Base-by-base conservation (phyloP, 257 asterid species). In the Lycium barbarum region DNA sequence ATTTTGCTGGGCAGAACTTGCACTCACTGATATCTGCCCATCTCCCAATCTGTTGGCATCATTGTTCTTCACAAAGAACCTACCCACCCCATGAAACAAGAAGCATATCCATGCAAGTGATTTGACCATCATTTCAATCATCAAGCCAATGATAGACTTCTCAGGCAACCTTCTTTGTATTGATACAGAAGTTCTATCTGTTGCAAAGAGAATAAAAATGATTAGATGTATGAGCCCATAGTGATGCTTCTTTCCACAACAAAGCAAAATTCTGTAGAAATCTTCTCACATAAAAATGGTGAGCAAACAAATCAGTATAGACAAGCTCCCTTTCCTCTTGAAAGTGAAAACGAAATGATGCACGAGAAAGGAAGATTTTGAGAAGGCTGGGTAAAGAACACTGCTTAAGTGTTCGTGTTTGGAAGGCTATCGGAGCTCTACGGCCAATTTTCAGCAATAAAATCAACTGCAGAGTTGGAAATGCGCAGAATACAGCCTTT, bases 21-120 rank as follows among this genome's bases (percentile, higher is more conserved):
- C 79, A 86, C 85, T 90, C 83, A 84, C 87, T 74, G 85, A 67
- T 71, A 86, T 86, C 49, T 70, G 88, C 83, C 68, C 87, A 82
- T 71, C 85, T 61, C 85, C 90, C 78, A 82, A 83, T 55, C 61
- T 68, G 8, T 38, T 90, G 70, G 84, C 86, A 5, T 71, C 67
- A 55, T 73, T 89, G 55, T 86, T 86, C 87, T 57, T 85, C 88
- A 84, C 89, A 86, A 86, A 85, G 71, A 91, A 59, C 80, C 85
- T 88, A 84, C 90, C 86, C 84, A 94, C 76, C 63, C 89, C 88
- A 58, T 87, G 85, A 66, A 91, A 80, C 84, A 90, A 80, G 59
- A 90, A 80, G 65, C 35, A 91, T 47, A 92, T 59, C 86, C 90
- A 92, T 62, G 93, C 94, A 74, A 97, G 89, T 83, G 94, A 54